Evolutionary conservation across 2,329 filamentous ascomycete species (phyloP).

Genomic region (Xylaria sp.): DNA sequence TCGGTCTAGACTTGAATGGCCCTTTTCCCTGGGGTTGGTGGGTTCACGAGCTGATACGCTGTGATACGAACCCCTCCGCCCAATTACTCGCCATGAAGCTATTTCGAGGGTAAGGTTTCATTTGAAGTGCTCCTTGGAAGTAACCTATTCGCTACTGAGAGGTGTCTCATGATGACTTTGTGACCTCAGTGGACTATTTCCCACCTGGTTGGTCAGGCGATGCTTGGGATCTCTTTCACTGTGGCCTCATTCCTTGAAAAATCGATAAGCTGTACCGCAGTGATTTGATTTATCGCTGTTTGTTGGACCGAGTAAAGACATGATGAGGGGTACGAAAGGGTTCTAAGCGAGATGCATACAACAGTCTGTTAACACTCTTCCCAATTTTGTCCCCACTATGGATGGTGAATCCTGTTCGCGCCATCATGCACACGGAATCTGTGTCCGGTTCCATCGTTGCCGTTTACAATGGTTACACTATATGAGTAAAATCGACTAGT

Average conservation of each 20-base stretch:
- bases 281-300: neutral
- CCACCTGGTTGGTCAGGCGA: neutral
- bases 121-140: neutral
- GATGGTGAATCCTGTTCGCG: neutral
- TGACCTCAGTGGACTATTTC: neutral
- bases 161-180: neutral
- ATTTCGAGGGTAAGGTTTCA: slow-evolving; percentile 11
- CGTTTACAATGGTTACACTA: no score
- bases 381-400: neutral
- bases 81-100: neutral
- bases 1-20: slow-evolving; percentile 2
- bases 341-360: neutral
- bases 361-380: neutral
- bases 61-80: neutral
- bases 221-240: neutral
- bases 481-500: neutral
- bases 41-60: neutral
- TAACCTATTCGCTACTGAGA: neutral
- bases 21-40: neutral
- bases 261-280: neutral
- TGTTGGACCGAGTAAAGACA: neutral
- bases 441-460: neutral
- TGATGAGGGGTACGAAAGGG: neutral
- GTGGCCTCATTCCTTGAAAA: neutral
- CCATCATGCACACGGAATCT: neutral